Base-by-base conservation (phyloP, 2,329 filamentous ascomycete genomes). In the Neofusicoccum kwambonambiense region DNA sequence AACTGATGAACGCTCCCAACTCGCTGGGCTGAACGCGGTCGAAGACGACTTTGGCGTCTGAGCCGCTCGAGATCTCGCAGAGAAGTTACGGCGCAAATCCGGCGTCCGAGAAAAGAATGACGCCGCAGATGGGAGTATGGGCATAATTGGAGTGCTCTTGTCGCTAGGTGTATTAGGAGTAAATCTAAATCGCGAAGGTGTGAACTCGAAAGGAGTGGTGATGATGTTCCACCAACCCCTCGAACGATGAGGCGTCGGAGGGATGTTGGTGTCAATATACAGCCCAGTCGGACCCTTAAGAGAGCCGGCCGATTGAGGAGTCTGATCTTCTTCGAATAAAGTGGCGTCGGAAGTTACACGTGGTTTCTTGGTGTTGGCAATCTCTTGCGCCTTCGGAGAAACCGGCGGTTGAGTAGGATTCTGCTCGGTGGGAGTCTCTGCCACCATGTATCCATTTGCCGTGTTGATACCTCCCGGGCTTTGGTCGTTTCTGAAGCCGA, bases 141-240 rank as follows among this genome's bases (percentile, higher is more conserved):
- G 76, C 22, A 78, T 70, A 22, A 72, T 71, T 27, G 76, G 76
- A n/a, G 72, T 75, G 37, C 64, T 69, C 7, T 72, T 67, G 11
- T 69, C 67, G 5, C 66, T 68, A 4, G 44, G 47, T 7, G 68
- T 72, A 31, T 66, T 69, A 58, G 73, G 70, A 4, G 73, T 73
- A 71, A 75, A 79, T 61, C 76, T 72, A 58, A 73, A 70, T 65
- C 76, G 71, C 70, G 74, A 68, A 52, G 76, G 68, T 67, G 80
- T 74, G 61, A 73, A 71, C 27, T 76, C 72, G 70, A 92, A 92
- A 0, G 90, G 90, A 1, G 90, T 90, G 7, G 85, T 88, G 64
- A 93, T 86, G 68, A 90, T 83, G 70, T 91, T 90, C 90, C 90
- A 93, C 90, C 90, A 93, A 19, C 90, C 90, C 66, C 83, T 82